These are phyloP conservation scores for Tripterygium wilfordii DNA, from an alignment of 177 flowering plant species.

Conservation along the genomic window DNA sequence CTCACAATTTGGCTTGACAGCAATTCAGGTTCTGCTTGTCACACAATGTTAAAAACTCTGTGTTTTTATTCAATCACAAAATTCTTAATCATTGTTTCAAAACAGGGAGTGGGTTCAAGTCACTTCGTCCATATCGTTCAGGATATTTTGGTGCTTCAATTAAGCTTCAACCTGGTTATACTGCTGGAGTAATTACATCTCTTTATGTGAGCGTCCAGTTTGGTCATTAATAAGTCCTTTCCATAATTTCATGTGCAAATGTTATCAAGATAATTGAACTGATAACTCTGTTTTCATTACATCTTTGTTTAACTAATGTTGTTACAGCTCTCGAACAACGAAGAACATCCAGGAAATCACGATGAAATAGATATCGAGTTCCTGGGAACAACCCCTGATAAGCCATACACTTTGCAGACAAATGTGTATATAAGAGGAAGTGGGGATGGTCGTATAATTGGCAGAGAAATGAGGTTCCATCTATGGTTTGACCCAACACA, in stretches of 20 bases:
- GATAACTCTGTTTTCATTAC: too few species aligned
- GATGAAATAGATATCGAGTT: slow-evolving; percentile 82
- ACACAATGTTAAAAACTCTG: too few species aligned
- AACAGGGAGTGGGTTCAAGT: slow-evolving; percentile 90
- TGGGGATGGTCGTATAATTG: slow-evolving; percentile 65
- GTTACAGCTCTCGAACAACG: slow-evolving; percentile 66
- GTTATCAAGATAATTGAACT: background rate
- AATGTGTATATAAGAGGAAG: slow-evolving; percentile 77
- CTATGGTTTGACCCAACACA: slow-evolving; percentile 87
- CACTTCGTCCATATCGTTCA: slow-evolving; percentile 44
- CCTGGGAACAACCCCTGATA: slow-evolving; percentile 56
- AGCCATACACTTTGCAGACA: slow-evolving; percentile 79
- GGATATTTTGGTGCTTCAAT: slow-evolving; percentile 76
- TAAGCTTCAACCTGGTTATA: slow-evolving; percentile 84
- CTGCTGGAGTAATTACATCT: slow-evolving; percentile 86
- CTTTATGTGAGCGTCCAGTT: slow-evolving; percentile 74
- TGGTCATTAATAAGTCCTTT: too few species aligned
- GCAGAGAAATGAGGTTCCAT: slow-evolving; percentile 70
- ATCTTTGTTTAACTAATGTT: background rate
- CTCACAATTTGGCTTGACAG: slow-evolving; percentile 74
- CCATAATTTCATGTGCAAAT: too few species aligned
- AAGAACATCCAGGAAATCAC: slow-evolving; percentile 63
- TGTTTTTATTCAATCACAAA: too few species aligned
- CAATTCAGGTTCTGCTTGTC: slow-evolving; percentile 43
- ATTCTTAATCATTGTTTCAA: too few species aligned